phyloP scores from a whole-genome alignment of 306 rosid species.

The Prunus mume region DNA sequence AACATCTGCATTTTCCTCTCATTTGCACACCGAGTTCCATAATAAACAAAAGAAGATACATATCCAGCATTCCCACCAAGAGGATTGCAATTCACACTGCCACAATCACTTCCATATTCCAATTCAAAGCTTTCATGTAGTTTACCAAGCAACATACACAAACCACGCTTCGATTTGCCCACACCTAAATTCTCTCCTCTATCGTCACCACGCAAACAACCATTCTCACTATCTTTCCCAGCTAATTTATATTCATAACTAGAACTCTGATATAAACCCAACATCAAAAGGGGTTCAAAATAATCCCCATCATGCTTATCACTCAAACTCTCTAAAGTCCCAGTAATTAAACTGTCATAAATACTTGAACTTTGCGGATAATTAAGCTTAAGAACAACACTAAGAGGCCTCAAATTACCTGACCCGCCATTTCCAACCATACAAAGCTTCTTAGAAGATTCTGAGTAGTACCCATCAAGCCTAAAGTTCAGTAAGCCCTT shows the following conservation, averaged over 20 bases:
- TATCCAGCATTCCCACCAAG: constrained; percentile 39
- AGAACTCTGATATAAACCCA: constrained; percentile 47
- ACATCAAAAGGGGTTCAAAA: constrained; percentile 49
- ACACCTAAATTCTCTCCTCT: constrained; percentile 33
- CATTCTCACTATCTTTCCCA: constrained; percentile 32
- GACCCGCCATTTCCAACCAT: constrained; percentile 54
- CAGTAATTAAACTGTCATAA: constrained; percentile 54
- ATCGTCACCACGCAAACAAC: constrained; percentile 38
- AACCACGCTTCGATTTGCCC: constrained; percentile 18
- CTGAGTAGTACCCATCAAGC: constrained; percentile 61
- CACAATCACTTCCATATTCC: constrained; percentile 55
- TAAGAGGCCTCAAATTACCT: constrained; percentile 20
- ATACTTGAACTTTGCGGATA: constrained; percentile 40
- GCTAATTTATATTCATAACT: constrained; percentile 43
- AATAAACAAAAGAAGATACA: constrained; percentile 48
- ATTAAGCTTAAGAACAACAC: constrained; percentile 64
- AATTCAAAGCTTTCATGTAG: constrained; percentile 42
- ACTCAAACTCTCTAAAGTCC: constrained; percentile 62
- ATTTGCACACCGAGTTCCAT: constrained; percentile 39
- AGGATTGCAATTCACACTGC: constrained; percentile 49
- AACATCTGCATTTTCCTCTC: constrained; percentile 55
- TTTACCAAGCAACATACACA: constrained; percentile 37
- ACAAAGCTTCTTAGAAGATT: constrained; percentile 65
- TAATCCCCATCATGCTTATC: constrained; percentile 24
- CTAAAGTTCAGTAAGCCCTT: constrained; percentile 22